Conservation (phyloP, 352 stramenopile genomes). For the Phytophthora foliorum region DNA sequence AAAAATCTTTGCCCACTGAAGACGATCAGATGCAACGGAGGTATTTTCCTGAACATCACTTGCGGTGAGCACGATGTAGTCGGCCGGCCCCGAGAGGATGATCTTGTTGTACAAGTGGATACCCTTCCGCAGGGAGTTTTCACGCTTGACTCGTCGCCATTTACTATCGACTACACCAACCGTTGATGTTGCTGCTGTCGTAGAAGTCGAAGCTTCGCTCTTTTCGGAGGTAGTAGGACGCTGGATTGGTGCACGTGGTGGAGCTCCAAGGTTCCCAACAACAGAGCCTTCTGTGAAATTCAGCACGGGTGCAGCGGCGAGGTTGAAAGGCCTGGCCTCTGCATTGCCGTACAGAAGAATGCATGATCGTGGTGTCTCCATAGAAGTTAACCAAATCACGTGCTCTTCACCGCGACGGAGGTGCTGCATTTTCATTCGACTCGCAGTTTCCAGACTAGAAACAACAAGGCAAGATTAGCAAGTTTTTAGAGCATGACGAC, state of each 20-base stretch:
- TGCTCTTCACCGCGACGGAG: constrained; percentile 50
- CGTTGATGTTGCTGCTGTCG: neutral
- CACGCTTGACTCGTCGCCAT: constrained; percentile 51
- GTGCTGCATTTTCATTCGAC: constrained; percentile 49
- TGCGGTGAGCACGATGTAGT: constrained; percentile 51
- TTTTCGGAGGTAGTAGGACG: neutral
- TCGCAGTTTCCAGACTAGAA: constrained; percentile 45
- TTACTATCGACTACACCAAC: constrained; percentile 28
- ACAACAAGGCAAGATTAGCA: neutral
- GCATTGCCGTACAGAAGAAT: constrained; percentile 56
- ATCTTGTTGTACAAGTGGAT: constrained; percentile 54
- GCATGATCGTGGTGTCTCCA: constrained; percentile 46
- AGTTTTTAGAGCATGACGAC: neutral
- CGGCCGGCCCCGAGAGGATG: constrained; percentile 45
- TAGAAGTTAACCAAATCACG: constrained; percentile 47
- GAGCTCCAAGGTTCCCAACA: constrained; percentile 44
- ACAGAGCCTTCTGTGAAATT: constrained; percentile 53
- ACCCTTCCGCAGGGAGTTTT: constrained; percentile 41
- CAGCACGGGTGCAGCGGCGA: constrained; percentile 32
- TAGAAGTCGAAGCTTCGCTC: constrained; percentile 10
- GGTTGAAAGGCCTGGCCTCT: constrained; percentile 49
- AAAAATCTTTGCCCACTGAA: constrained; percentile 48
- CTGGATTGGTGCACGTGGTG: constrained; percentile 7
- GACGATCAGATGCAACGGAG: constrained; percentile 38
- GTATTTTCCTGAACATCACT: constrained; percentile 46